Percentiles rank a stretch among this genome's conserved stretches.
phyloP scores from a whole-genome alignment of 768 basidiomycete species.

The Thelephora ganbajun region DNA sequence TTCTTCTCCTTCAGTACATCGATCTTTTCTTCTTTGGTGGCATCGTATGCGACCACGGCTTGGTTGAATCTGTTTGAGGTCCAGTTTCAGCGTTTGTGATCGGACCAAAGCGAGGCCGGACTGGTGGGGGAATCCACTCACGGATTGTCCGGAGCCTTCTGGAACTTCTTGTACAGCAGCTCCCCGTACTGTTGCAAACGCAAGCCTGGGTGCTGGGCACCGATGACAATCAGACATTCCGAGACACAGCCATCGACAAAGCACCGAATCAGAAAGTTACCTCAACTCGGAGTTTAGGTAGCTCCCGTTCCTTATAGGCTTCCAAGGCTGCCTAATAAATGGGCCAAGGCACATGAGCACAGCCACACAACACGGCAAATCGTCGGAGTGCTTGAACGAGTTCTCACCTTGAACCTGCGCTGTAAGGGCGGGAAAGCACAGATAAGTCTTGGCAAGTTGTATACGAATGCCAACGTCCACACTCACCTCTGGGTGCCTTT shows the following conservation, averaged over 20 bases:
- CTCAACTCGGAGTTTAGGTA: constrained; percentile 66
- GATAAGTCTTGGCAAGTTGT: not conserved
- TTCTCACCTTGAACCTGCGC: constrained; percentile 75
- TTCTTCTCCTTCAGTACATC: constrained; percentile 59
- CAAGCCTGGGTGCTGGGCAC: constrained; percentile 66
- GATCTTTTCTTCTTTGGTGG: constrained; percentile 76
- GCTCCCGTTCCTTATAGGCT: constrained; percentile 76
- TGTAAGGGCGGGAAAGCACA: constrained; percentile 17
- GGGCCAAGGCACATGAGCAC: not conserved
- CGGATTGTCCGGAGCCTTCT: constrained; percentile 95
- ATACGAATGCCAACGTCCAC: constrained; percentile 1
- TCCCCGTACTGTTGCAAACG: constrained; percentile 92
- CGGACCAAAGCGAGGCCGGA: not conserved
- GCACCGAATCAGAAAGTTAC: constrained; percentile 25
- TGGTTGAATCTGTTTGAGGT: constrained; percentile 63
- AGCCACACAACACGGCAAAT: constrained; percentile 3
- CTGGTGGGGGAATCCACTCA: too few relatives aligned
- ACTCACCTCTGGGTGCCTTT: constrained; percentile 83
- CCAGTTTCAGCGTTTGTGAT: not conserved
- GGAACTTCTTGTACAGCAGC: constrained; percentile 84
- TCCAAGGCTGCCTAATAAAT: constrained; percentile 63
- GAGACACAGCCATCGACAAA: not conserved
- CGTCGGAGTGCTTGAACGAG: not conserved
- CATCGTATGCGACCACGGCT: constrained; percentile 63
- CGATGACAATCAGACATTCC: constrained; percentile 3